Base-by-base conservation (phyloP, 148 eudicot species). In the Hydrangea macrophylla region DNA sequence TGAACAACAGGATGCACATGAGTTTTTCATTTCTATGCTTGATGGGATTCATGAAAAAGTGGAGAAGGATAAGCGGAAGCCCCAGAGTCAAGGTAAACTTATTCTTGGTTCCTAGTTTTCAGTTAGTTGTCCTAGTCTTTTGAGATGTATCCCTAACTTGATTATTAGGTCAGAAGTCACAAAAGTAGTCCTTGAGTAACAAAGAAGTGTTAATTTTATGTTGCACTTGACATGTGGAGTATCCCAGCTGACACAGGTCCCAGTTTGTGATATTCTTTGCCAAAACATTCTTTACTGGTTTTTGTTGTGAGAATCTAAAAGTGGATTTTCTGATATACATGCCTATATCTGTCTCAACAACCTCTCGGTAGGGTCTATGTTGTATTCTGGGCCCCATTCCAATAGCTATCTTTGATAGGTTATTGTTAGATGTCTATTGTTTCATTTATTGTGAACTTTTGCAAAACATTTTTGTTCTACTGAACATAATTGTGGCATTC, bases 1-100 rank as follows among this genome's bases (percentile, higher is more conserved):
- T 76, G 95, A 89, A 64, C 95, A 86, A 73, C 91, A 89, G 81
- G 95, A 89, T 82, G 95, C 95, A 1, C 95, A 89, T 81, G 95
- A 89, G 56, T 89, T 89, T 71, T 86, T 89, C 75, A 89, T 89
- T 69, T 89, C 95, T 53, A 82, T 86, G 78, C 86, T 89, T 58
- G 91, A 89, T 70, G 86, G 89, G 67, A 89, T 89, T 67, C 91
- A 89, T 76, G 91, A 89, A 66, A 89, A 89, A 67, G 82, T 80
- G 77, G 86, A 78, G 18, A 89, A 84, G 75, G 85, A 89, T 73
- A 74, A 73, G 60, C 73, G 86, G 54, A 88, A 87, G 80, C 70
- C 78, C 58, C 90, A 80, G 20, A 79, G 74, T 79, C 86, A 80
- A 80, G 92, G 92, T 88, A 75, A 73, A 50, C 50, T 66, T 54